Base-by-base conservation (phyloP, 148 eudicot genomes). In the Chenopodium berlandieri region DNA sequence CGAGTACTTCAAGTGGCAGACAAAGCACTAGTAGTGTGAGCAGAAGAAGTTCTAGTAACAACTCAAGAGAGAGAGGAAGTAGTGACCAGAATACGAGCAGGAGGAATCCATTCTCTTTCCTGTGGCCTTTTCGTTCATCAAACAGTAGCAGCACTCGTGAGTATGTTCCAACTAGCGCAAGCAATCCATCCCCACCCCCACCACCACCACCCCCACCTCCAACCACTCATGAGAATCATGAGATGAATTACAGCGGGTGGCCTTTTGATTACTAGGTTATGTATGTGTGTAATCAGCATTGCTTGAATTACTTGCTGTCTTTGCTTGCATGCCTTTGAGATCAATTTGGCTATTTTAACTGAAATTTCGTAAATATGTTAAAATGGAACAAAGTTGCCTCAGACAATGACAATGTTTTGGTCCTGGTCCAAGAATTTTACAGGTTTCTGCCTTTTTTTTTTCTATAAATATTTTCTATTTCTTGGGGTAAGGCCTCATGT, bases 81-180 rank as follows among this genome's bases (percentile, higher is more conserved):
- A 80, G 84, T 74, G 87, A 81, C 37, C 91, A 87, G 48, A 86
- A 62, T 71, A 83, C 84, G 3, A 84, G 89, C 9, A 86, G 98
- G 85, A 90, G 98, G 88, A 93, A 89, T 76, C 94, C 92, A 0
- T 88, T 91, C 4, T 92, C 96, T 19, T 91, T 85, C 67, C 80
- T 92, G 78, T 95, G 94, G 92, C 97, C 96, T 73, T 95, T 92
- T 75, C 94, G 90, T 60, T 91, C 94, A 1, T 90, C 93, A 64
- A 92, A 88, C 78, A 83, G 64, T 46, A 78, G 72, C 58, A 78
- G 69, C 75, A 77, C 44, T 82, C 82, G 90, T 64, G 90, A 85
- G 19, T 83, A 83, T 80, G 79, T 77, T 52, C 88, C 81, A 68
- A 80, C 81, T 4, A 81, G 83, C 47, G 88, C 88, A n/a, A 84